Evolutionary conservation across 192 early-diverging fungal species (phyloP), one percentile per base, ranked within the genome.

Genomic region (Pilobolus umbonatus): DNA sequence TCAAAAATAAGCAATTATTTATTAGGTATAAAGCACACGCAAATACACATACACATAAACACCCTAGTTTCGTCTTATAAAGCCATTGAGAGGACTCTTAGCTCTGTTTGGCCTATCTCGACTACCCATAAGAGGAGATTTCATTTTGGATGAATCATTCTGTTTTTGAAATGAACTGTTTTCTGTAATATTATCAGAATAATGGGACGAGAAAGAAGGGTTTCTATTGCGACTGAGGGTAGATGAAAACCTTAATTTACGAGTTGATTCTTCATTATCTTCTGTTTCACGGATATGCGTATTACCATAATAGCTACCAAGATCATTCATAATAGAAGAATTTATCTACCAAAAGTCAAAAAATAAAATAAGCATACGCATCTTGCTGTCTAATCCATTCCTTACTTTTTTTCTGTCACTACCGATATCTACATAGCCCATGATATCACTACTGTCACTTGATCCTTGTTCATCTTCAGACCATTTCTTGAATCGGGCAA

Each of bases 401-500:
- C 39, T 15, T 42, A 42, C 39, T 17, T 17, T 42, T 21, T 54
- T 54, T 38, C 21, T 31, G 38, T 35, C 29, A 25, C 31, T 31
- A 38, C 47, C 47, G n/a, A 49, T 22, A 12, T 49, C 47, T 0
- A 49, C 47, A 49, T 49, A 49, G n/a, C 29, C 47, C n/a, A n/a
- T n/a, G n/a, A n/a, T n/a, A 49, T 34, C 52, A 35, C 28, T 35
- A 21, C 17, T 34, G 11, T 32, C 50, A 19, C 34, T 31, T 11
- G 45, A 36, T 17, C 36, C 30, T 4, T 60, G 32, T 34, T 43
- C 58, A 17, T 8, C n/a, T 17, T 2, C 9, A 8, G 46, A 19
- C 11, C 26, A 10, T 36, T 64, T 55, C 31, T 64, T 64, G 34
- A 64, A 51, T 28, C 57, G 46, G 19, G 43, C 21, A 31, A 64